A percentile compares a stretch with the other conserved stretches of the same genome.
These are phyloP conservation scores for Mycena rebaudengoi DNA, from an alignment of 768 basidiomycete species.

Conservation along the genomic window DNA sequence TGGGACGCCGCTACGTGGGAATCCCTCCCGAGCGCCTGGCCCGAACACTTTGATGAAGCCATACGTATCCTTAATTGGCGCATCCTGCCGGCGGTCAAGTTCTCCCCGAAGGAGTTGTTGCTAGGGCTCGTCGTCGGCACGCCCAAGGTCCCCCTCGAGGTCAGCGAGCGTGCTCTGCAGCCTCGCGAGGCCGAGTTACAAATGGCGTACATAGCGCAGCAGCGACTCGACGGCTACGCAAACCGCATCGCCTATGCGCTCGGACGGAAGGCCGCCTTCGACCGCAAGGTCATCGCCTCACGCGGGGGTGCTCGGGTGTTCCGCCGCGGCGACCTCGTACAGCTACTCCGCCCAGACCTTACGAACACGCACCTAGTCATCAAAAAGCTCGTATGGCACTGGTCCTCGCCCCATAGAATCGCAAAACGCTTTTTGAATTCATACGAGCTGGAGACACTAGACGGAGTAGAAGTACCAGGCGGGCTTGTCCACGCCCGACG, in stretches of 20 bases:
- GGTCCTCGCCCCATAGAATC: too few relatives aligned
- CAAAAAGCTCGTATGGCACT: too few relatives aligned
- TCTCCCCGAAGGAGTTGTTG: constrained; percentile 27
- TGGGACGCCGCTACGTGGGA: constrained; percentile 10
- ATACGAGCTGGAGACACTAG: constrained; percentile 24
- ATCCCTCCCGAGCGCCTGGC: constrained; percentile 29
- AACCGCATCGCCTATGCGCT: neutral
- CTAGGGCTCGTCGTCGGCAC: constrained; percentile 15
- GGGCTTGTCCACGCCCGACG: too few relatives aligned
- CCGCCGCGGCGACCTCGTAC: constrained; percentile 35
- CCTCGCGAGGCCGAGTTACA: neutral
- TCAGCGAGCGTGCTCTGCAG: too few relatives aligned
- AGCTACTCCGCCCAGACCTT: constrained; percentile 39
- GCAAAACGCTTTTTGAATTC: too few relatives aligned
- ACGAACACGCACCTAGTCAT: too few relatives aligned
- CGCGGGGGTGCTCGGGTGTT: constrained; percentile 33
- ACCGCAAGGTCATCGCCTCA: constrained; percentile 18
- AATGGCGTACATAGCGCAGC: constrained; percentile 4
- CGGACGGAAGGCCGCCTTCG: too few relatives aligned
- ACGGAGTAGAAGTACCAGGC: neutral
- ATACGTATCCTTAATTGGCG: constrained; percentile 14
- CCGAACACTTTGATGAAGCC: constrained; percentile 26
- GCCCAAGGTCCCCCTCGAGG: neutral
- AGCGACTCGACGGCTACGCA: neutral
- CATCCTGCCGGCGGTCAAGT: constrained; percentile 15